Evolutionary conservation across 148 eudicot species (phyloP).

Genomic region (Chenopodium berlandieri): DNA sequence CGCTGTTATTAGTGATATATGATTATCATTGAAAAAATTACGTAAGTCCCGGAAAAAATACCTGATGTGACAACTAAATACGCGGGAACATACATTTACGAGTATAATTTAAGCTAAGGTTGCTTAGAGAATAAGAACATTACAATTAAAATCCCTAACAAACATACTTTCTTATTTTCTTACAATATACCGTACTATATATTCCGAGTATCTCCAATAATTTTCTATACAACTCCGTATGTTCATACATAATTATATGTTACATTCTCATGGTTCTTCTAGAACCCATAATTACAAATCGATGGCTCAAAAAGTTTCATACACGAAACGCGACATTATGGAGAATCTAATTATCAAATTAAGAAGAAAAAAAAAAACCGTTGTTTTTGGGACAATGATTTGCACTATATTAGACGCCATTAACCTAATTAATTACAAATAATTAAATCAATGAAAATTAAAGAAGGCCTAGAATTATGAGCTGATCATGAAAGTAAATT

Average conservation of each 20-base stretch:
- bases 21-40: too few species aligned
- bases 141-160: too few species aligned
- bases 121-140: too few species aligned
- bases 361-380: neutral
- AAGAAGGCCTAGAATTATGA: slow-evolving; percentile 19
- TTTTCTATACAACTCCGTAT: too few species aligned
- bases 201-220: too few species aligned
- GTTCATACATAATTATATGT: neutral
- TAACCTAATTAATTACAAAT: neutral
- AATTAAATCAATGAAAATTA: neutral
- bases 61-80: neutral
- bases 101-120: too few species aligned
- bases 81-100: too few species aligned
- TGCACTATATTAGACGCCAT: neutral
- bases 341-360: slow-evolving; percentile 17
- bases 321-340: slow-evolving; percentile 11
- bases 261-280: slow-evolving; percentile 1
- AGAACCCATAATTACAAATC: slow-evolving; percentile 14
- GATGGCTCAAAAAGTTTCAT: slow-evolving; percentile 18
- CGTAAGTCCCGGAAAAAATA: too few species aligned
- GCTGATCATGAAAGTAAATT: slow-evolving; percentile 6
- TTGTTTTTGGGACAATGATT: slow-evolving; percentile 15
- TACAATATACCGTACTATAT: too few species aligned
- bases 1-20: too few species aligned
- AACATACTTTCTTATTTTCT: too few species aligned